Evolutionary conservation across 768 basidiomycete species (phyloP).

Genomic region (Rhodosporidiobolus sp.): DNA sequence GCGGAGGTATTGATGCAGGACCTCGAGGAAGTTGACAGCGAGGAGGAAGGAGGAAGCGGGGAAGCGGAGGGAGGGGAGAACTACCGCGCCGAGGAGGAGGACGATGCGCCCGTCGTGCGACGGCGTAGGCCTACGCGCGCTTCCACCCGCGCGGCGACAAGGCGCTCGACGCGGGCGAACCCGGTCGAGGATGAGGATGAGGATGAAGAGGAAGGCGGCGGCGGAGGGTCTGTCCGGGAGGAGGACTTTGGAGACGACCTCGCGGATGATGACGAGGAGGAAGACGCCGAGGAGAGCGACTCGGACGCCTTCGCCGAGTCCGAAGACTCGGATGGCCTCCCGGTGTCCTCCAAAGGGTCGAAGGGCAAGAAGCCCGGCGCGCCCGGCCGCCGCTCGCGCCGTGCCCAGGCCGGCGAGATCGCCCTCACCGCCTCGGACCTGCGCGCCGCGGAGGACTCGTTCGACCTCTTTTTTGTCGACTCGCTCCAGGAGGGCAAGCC

Average conservation of each 20-base stretch:
- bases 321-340: not conserved
- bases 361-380: conserved; percentile 8
- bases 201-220: conserved; percentile 4
- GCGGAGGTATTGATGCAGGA: conserved; percentile 10
- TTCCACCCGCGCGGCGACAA: conserved; percentile 8
- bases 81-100: conserved; percentile 1
- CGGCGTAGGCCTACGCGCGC: not conserved
- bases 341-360: not conserved
- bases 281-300: not conserved
- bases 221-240: conserved; percentile 17
- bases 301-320: conserved; percentile 1
- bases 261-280: not conserved
- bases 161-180: conserved; percentile 9
- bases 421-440: conserved; percentile 13
- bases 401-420: not conserved
- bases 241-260: conserved; percentile 22
- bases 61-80: conserved; percentile 7
- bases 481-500: conserved; percentile 9
- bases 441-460: conserved; percentile 30
- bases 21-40: not conserved
- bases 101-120: not conserved
- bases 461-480: conserved; percentile 39
- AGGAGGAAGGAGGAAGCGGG: not conserved
- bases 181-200: not conserved
- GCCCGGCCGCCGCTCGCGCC: not conserved